Base-by-base conservation (phyloP, 1,139 yeast species). In the Yamadazyma friedrichii region DNA sequence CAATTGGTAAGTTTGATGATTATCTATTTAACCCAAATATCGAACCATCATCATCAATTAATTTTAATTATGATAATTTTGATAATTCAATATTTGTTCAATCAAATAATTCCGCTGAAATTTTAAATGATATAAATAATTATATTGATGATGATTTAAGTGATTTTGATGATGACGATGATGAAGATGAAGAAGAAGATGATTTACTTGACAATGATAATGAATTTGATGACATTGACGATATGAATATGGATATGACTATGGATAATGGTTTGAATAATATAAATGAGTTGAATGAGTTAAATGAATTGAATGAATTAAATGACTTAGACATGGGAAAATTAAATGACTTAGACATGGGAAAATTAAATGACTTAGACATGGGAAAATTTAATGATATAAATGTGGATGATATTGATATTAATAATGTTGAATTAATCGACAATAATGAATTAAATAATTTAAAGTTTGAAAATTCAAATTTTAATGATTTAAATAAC, bases 21-120 rank as follows among this genome's bases (percentile, higher is more conserved):
- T 60, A 64, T 45, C 62, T 70, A 48, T 67, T 59, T 52, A 67
- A 70, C 49, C 68, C 77, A 6, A 67, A 70, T 49, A 65, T 70
- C 20, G 70, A 69, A 50, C 77, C 77, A 16, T 69, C 74, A 20
- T 68, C 67, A 28, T 56, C 70, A 42, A 58, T 69, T n/a, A 48
- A 50, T 26, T 49, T 51, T 40, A 58, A 59, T 40, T 54, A 37
- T 13, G 35, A 31, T 22, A 44, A 56, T 40, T 35, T 26, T n/a
- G 50, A 57, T 38, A 58, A 59, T n/a, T 59, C 68, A 6, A 59
- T 67, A 26, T 66, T 65, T 39, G 59, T 60, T 22, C 67, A 59
- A n/a, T 52, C 54, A 15, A 45, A 42, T 32, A 36, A 36, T n/a
- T 38, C 39, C 20, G 25, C 35, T 8, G 50, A 48, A 26, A 43